phyloP scores from a whole-genome alignment of 768 basidiomycete species.

The Leccinum truebloodii region DNA sequence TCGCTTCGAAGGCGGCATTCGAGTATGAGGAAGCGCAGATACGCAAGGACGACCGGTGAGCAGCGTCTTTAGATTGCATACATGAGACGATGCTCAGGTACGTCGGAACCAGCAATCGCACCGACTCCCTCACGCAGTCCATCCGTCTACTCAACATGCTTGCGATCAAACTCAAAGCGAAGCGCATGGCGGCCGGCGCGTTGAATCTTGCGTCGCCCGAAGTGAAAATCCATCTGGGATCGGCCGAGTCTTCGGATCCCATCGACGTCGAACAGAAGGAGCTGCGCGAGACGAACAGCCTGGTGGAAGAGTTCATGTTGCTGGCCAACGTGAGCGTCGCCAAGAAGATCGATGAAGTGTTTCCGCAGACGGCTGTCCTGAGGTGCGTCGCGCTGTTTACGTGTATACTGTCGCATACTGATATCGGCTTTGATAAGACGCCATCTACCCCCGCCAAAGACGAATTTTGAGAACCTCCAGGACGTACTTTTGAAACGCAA shows the following conservation, averaged over 20 bases:
- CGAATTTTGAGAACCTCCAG: constrained; percentile 94
- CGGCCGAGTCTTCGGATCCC: constrained; percentile 90
- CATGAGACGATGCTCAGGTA: not conserved
- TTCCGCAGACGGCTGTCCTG: constrained; percentile 93
- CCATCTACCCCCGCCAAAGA: constrained; percentile 77
- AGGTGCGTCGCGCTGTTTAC: constrained; percentile 44
- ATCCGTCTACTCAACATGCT: constrained; percentile 88
- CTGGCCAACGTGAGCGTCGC: constrained; percentile 97
- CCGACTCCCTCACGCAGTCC: constrained; percentile 80
- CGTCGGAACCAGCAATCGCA: constrained; percentile 52
- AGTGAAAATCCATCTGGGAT: constrained; percentile 95
- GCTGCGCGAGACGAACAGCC: constrained; percentile 86
- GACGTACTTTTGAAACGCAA: constrained; percentile 88
- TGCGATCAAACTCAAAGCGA: constrained; percentile 80
- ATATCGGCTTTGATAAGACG: not conserved
- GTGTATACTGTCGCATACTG: constrained; percentile 3
- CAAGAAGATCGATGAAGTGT: constrained; percentile 86
- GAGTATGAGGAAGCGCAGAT: constrained; percentile 96
- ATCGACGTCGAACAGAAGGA: constrained; percentile 98
- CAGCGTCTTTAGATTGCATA: constrained; percentile 2
- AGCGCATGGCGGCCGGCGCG: constrained; percentile 94
- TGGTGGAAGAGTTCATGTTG: constrained; percentile 99
- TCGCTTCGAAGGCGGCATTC: constrained; percentile 93
- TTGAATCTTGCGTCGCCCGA: constrained; percentile 97
- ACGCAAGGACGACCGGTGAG: constrained; percentile 89